Conservation (phyloP, 169 alveolate genomes). For the Cryptosporidium sp. region DNA sequence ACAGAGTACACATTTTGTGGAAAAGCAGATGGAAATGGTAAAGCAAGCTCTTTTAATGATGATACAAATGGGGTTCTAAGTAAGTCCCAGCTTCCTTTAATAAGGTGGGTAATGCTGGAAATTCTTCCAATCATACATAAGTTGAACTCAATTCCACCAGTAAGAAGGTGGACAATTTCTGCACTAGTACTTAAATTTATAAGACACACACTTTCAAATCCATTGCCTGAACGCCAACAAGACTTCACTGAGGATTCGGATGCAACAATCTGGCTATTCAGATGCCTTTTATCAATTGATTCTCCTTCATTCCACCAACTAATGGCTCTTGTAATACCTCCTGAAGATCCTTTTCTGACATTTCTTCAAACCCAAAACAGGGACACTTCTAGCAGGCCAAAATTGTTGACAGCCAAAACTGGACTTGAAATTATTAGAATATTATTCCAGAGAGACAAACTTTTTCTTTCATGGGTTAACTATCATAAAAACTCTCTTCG, state of each 20-base stretch:
- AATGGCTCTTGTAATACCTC: constrained; percentile 30
- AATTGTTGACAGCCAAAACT: constrained; percentile 32
- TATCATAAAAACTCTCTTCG: constrained; percentile 19
- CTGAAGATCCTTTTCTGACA: constrained; percentile 26
- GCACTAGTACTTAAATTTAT: constrained; percentile 48
- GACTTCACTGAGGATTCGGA: constrained; percentile 51
- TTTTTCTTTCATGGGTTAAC: constrained; percentile 51
- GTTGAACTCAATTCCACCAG: constrained; percentile 5
- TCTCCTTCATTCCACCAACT: constrained; percentile 69
- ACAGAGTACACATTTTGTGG: background rate
- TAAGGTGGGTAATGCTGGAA: constrained; percentile 42
- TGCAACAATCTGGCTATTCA: constrained; percentile 57
- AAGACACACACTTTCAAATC: constrained; percentile 23
- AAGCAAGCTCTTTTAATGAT: background rate
- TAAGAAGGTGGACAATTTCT: constrained; percentile 59
- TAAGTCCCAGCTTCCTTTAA: constrained; percentile 34
- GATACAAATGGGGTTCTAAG: background rate
- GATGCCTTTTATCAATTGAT: constrained; percentile 61
- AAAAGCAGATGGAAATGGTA: background rate
- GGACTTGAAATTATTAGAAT: constrained; percentile 63
- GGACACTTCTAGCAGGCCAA: constrained; percentile 23
- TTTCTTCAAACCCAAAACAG: constrained; percentile 31
- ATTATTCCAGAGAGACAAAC: constrained; percentile 57
- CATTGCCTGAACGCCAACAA: constrained; percentile 21
- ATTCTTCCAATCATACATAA: constrained; percentile 44